Percentiles rank a stretch among this genome's conserved stretches.
These are phyloP conservation scores for Sporothrix protearum DNA, from an alignment of 2,329 filamentous ascomycete species.

Conservation along the genomic window DNA sequence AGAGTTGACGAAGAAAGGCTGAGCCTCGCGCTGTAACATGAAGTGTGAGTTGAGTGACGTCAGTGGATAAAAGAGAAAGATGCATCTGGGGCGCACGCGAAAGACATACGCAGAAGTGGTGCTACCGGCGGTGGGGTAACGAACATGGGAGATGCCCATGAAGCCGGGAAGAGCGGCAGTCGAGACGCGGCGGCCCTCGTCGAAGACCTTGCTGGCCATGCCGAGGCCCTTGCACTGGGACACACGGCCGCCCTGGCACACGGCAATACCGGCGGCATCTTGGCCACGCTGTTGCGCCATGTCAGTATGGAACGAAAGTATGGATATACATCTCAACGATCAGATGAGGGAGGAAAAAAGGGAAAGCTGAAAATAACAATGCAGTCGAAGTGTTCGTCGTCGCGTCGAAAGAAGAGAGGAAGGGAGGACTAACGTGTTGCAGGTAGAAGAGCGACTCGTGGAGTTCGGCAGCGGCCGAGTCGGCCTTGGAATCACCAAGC, in stretches of 20 bases:
- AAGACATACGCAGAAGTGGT: slow-evolving; percentile 53
- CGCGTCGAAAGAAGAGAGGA: background rate
- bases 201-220: slow-evolving; percentile 70
- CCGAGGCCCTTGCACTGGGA: slow-evolving; percentile 90
- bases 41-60: background rate
- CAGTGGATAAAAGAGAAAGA: background rate
- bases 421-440: slow-evolving; percentile 42
- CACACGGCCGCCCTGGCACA: slow-evolving; percentile 69
- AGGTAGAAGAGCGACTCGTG: slow-evolving; percentile 71
- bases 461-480: slow-evolving; percentile 58
- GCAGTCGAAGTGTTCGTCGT: background rate
- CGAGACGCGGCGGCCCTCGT: slow-evolving; percentile 66
- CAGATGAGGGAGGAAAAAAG: background rate
- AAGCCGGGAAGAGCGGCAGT: slow-evolving; percentile 69
- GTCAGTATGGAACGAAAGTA: background rate
- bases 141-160: slow-evolving; percentile 76
- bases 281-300: slow-evolving; percentile 56
- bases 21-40: slow-evolving; percentile 68
- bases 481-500: slow-evolving; percentile 49
- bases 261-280: slow-evolving; percentile 86
- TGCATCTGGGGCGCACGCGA: no score
- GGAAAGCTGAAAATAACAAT: background rate
- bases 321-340: background rate
- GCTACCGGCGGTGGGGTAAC: slow-evolving; percentile 88
- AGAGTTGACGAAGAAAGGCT: slow-evolving; percentile 88